Evolutionary conservation across 768 basidiomycete species (phyloP).

Genomic region (Agaricus blazei): DNA sequence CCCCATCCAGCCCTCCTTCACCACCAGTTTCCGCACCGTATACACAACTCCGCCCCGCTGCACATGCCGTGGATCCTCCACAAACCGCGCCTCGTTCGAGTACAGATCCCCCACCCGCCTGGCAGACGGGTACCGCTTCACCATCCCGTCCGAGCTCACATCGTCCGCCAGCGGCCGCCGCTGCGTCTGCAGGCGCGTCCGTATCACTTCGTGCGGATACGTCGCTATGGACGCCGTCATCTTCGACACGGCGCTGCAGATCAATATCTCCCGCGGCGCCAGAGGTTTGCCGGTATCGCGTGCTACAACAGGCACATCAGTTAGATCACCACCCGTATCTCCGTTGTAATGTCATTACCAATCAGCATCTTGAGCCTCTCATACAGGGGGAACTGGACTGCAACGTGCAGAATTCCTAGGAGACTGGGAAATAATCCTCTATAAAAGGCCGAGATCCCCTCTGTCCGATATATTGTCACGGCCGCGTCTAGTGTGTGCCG

Average conservation of each 20-base stretch:
- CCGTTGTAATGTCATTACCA: slow-evolving; percentile 38
- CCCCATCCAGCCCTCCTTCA: slow-evolving; percentile 82
- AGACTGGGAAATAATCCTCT: slow-evolving; percentile 91
- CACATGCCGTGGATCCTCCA: slow-evolving; percentile 6
- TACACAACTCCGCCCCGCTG: slow-evolving; percentile 60
- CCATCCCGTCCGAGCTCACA: slow-evolving; percentile 56
- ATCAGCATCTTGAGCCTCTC: slow-evolving; percentile 86
- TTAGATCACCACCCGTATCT: slow-evolving; percentile 7
- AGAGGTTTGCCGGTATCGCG: slow-evolving; percentile 44
- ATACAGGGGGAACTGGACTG: slow-evolving; percentile 96
- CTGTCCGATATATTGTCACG: slow-evolving; percentile 80
- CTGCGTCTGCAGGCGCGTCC: slow-evolving; percentile 94
- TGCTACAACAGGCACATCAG: slow-evolving; percentile 24
- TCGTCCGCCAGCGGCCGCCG: slow-evolving; percentile 58
- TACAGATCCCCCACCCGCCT: slow-evolving; percentile 4
- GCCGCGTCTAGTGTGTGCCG: slow-evolving; percentile 89
- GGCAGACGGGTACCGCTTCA: slow-evolving; percentile 38
- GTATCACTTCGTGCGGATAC: slow-evolving; percentile 97
- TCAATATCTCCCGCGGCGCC: slow-evolving; percentile 63
- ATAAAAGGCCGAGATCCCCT: slow-evolving; percentile 88
- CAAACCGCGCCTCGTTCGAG: slow-evolving; percentile 9
- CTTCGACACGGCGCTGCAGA: slow-evolving; percentile 91
- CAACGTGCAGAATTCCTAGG: slow-evolving; percentile 90
- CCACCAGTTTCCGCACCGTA: slow-evolving; percentile 67
- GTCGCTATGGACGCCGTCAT: slow-evolving; percentile 95